Percentiles rank a stretch among this genome's conserved stretches.
These are phyloP conservation scores for Aureobasidium lini DNA, from an alignment of 2,329 filamentous ascomycete species.

Conservation along the genomic window DNA sequence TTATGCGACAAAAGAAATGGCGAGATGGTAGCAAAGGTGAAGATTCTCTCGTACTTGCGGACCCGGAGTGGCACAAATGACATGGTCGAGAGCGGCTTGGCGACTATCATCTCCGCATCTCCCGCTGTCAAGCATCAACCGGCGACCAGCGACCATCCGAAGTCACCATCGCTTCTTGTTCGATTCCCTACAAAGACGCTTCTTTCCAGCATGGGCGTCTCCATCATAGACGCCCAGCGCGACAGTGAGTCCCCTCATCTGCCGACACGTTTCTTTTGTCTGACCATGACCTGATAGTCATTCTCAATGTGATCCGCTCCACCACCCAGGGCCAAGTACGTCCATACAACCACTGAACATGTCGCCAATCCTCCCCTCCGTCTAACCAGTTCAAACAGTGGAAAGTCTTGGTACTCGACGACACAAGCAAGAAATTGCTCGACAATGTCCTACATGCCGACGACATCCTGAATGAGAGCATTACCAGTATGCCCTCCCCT, in stretches of 20 bases:
- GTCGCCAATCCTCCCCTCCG: background rate
- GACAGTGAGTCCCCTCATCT: constrained; percentile 48
- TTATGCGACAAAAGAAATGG: background rate
- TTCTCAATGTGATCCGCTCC: constrained; percentile 65
- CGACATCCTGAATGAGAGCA: constrained; percentile 92
- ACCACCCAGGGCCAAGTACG: constrained; percentile 65
- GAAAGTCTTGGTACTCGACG: constrained; percentile 93
- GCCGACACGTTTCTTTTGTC: background rate
- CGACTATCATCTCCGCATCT: background rate
- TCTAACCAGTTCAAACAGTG: constrained; percentile 51
- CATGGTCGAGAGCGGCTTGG: background rate
- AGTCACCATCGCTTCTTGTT: too few relatives aligned
- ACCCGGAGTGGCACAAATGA: too few relatives aligned
- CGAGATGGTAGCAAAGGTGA: background rate
- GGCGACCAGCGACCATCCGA: too few relatives aligned
- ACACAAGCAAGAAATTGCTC: constrained; percentile 73
- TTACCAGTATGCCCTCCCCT: constrained; percentile 63
- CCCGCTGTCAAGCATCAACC: background rate
- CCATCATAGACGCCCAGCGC: constrained; percentile 77
- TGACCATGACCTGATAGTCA: constrained; percentile 42
- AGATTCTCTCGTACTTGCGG: too few relatives aligned
- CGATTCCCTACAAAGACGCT: background rate
- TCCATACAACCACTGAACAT: background rate
- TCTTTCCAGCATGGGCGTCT: constrained; percentile 63
- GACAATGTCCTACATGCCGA: constrained; percentile 90